Evolutionary conservation across 2,329 filamentous ascomycete species (phyloP).

Genomic region (Leptographium flavum): DNA sequence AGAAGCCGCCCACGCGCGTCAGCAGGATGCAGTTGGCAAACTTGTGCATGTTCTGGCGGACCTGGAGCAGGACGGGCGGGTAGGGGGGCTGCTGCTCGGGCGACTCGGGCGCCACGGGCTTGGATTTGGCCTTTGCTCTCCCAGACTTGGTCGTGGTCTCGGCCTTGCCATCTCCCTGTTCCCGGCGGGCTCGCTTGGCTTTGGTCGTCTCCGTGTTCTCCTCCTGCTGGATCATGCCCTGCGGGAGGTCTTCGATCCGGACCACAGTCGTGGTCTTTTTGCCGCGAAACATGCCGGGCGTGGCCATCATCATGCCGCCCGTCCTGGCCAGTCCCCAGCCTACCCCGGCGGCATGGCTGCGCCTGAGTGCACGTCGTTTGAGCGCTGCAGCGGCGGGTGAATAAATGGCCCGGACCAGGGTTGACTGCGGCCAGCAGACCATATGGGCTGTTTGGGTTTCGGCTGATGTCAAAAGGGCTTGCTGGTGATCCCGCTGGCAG

Average conservation of each 20-base stretch:
- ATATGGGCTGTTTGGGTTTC: background rate
- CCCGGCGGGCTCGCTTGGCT: no score
- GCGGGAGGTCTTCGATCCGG: constrained; percentile 41
- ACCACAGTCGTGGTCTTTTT: constrained; percentile 41
- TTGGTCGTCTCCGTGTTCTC: no score
- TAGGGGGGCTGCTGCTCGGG: constrained; percentile 33
- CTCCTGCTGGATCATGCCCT: constrained; percentile 32
- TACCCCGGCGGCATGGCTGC: background rate
- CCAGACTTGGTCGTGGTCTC: no score
- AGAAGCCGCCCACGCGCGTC: constrained; percentile 89
- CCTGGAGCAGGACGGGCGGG: constrained; percentile 80
- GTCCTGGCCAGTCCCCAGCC: background rate
- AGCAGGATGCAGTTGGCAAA: constrained; percentile 84
- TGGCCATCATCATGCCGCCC: no score
- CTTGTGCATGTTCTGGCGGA: constrained; percentile 74
- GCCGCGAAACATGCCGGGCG: constrained; percentile 22
- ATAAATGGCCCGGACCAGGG: background rate
- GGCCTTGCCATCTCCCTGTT: background rate
- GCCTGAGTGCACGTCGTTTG: background rate
- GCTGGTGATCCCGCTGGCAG: background rate
- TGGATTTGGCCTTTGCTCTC: no score
- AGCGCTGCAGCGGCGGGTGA: background rate
- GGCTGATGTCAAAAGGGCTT: background rate
- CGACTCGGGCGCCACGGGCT: no score
- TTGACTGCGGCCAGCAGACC: background rate